Percentiles rank a stretch among this genome's conserved stretches.
Evolutionary conservation across 2,329 filamentous ascomycete species (phyloP).

Genomic region (Paraphoma chrysanthemicola): DNA sequence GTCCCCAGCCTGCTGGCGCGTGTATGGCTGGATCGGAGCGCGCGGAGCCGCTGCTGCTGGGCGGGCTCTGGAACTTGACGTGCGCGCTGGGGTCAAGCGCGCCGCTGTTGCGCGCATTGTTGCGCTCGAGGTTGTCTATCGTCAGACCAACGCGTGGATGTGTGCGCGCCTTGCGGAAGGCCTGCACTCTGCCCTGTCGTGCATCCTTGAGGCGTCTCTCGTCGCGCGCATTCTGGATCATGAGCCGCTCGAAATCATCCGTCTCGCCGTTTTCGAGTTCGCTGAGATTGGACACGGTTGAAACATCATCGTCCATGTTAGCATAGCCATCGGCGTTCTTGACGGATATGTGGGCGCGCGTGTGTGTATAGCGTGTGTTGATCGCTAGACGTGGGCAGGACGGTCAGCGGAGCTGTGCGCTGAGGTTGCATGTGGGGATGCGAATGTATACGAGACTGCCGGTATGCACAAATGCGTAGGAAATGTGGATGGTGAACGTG

Average conservation of each 20-base stretch:
- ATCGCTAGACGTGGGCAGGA: constrained; percentile 4
- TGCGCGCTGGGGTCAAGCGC: constrained; percentile 17
- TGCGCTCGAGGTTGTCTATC: constrained; percentile 53
- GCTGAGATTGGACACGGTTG: constrained; percentile 40
- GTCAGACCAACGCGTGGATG: constrained; percentile 50
- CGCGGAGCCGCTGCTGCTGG: constrained; percentile 45
- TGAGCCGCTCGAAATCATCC: constrained; percentile 55
- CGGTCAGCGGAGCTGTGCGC: not conserved
- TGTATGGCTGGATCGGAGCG: constrained; percentile 53
- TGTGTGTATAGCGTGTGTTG: constrained; percentile 32
- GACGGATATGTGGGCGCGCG: constrained; percentile 22
- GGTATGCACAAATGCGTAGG: too few relatives aligned
- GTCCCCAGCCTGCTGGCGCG: constrained; percentile 56
- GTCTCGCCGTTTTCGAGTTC: constrained; percentile 50
- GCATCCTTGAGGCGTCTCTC: constrained; percentile 48
- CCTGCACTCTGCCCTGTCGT: constrained; percentile 31
- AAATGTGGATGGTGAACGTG: too few relatives aligned
- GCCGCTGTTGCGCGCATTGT: constrained; percentile 26
- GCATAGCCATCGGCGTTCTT: constrained; percentile 2
- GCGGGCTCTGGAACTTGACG: constrained; percentile 31
- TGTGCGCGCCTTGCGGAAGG: constrained; percentile 54
- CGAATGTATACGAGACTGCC: too few relatives aligned
- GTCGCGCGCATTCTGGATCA: constrained; percentile 55
- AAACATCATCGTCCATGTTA: constrained; percentile 24
- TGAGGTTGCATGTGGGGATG: not conserved